These are phyloP conservation scores for Bacidia gigantensis DNA, from an alignment of 495 filamentous ascomycete species.

Conservation along the genomic window DNA sequence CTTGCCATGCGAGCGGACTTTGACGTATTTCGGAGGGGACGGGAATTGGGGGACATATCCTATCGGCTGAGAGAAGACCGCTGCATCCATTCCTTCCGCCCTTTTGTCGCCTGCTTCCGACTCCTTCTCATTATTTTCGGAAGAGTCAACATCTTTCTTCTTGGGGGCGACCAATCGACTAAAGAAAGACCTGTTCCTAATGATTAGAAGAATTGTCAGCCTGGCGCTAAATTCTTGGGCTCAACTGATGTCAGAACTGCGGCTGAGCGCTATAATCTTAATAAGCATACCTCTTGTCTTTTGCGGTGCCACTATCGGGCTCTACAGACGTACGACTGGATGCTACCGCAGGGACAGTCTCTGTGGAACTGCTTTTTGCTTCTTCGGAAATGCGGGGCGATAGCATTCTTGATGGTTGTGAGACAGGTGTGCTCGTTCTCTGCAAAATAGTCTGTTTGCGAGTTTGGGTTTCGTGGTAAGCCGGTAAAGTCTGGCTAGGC, in stretches of 20 bases:
- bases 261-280: constrained; percentile 2
- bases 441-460: constrained; percentile 56
- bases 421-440: constrained; percentile 64
- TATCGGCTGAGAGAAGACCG: constrained; percentile 67
- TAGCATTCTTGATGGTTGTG: constrained; percentile 52
- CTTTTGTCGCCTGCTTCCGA: constrained; percentile 57
- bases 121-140: constrained; percentile 48
- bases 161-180: constrained; percentile 75
- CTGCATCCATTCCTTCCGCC: constrained; percentile 66
- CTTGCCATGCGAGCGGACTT: constrained; percentile 68
- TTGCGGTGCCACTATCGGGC: constrained; percentile 25
- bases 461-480: constrained; percentile 3
- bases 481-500: constrained; percentile 5
- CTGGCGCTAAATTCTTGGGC: constrained; percentile 6
- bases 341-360: constrained; percentile 12
- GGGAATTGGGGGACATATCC: constrained; percentile 82
- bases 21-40: constrained; percentile 82
- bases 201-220: constrained; percentile 14
- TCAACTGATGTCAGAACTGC: background rate
- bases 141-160: constrained; percentile 46
- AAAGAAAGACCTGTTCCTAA: constrained; percentile 80
- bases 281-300: constrained; percentile 54
- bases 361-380: constrained; percentile 36
- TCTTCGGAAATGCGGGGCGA: constrained; percentile 38
- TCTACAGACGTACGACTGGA: constrained; percentile 20